Percentiles rank a stretch among this genome's conserved stretches.
phyloP scores from a whole-genome alignment of 352 stramenopile genomes.

The Globisporangium middletonii region DNA sequence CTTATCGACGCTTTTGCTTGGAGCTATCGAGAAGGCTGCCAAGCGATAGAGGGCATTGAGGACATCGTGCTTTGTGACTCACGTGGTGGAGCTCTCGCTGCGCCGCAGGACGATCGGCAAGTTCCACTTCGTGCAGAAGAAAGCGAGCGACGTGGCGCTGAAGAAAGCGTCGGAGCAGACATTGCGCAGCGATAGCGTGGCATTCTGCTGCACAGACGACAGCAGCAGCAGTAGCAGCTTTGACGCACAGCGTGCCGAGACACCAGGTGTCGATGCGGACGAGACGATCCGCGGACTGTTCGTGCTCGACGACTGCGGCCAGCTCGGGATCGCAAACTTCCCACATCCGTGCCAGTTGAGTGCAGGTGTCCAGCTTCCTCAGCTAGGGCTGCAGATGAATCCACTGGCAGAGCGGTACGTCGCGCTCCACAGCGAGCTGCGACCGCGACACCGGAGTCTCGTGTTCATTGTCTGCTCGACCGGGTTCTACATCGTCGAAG shows the following conservation, averaged over 20 bases:
- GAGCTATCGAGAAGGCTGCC: no score
- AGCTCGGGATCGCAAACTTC: conserved; percentile 16
- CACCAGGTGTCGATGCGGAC: background rate
- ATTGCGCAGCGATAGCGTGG: conserved; percentile 22
- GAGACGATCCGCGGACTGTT: conserved; percentile 9
- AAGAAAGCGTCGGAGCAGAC: conserved; percentile 21
- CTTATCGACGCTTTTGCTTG: background rate
- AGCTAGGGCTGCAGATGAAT: conserved; percentile 17
- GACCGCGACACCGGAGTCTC: conserved; percentile 17
- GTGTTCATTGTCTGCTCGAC: conserved; percentile 31
- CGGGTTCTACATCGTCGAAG: conserved; percentile 31
- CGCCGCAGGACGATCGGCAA: conserved; percentile 23
- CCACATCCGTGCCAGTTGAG: background rate
- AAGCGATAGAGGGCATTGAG: background rate
- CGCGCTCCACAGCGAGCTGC: conserved; percentile 20
- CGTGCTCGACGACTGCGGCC: conserved; percentile 25
- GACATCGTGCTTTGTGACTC: background rate
- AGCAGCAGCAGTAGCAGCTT: background rate
- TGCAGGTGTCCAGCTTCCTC: background rate
- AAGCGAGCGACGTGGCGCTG: conserved; percentile 16
- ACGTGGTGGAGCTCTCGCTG: background rate
- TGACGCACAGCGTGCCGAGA: conserved; percentile 6
- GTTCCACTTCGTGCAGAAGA: conserved; percentile 23
- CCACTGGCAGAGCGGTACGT: conserved; percentile 23
- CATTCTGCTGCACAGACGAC: conserved; percentile 12